Conservation (phyloP, 2,329 filamentous ascomycete genomes). For the Cryphonectria radicalis region DNA sequence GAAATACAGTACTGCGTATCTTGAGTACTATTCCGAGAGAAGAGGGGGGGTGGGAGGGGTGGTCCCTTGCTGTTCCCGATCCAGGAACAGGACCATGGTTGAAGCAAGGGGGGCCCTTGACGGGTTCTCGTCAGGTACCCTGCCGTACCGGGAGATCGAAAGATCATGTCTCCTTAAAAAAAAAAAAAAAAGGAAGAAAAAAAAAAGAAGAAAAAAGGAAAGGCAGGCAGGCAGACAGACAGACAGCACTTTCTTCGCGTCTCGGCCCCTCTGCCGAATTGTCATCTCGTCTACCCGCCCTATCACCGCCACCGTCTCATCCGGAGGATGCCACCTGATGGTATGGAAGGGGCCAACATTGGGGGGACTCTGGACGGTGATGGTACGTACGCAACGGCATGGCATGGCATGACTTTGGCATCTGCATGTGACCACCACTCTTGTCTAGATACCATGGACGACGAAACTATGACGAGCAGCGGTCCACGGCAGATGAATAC, state of each 20-base stretch:
- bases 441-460: not conserved
- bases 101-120: not conserved
- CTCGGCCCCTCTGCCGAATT: constrained; percentile 3
- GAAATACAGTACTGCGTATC: not conserved
- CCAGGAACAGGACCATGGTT: constrained; percentile 18
- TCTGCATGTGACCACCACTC: constrained; percentile 1
- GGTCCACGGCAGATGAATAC: not conserved
- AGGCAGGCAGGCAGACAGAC: not conserved
- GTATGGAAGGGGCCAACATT: not conserved
- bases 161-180: not conserved
- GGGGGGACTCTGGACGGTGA: not conserved
- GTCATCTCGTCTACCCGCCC: constrained; percentile 7
- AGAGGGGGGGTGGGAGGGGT: not conserved
- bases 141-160: not conserved
- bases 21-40: not conserved
- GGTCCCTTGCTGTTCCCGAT: constrained; percentile 2
- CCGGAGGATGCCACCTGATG: constrained; percentile 4
- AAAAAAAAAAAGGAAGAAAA: too few species aligned
- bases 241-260: not conserved
- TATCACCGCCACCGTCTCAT: not conserved
- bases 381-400: not conserved
- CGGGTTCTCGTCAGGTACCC: not conserved
- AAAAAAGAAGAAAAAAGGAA: too few species aligned
- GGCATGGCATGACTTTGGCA: not conserved
- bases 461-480: not conserved